Evolutionary conservation across 1,139 yeast species (phyloP), one percentile per base, ranked within the genome.

Genomic region (Protomyces inundatus): DNA sequence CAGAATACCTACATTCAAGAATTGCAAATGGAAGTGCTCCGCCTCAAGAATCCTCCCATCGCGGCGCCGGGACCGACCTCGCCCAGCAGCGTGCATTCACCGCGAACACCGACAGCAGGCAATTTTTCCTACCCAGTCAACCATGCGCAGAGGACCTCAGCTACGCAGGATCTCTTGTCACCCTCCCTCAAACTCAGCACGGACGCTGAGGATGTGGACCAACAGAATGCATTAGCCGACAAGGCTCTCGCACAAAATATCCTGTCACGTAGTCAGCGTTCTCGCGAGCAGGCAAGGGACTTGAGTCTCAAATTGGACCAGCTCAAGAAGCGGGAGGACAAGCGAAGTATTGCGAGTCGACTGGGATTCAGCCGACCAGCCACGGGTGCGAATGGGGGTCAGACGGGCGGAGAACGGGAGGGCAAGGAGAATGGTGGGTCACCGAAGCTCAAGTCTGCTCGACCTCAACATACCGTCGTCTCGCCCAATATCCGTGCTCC

Each of bases 271-370:
- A 51, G 56, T n/a, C 62, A 58, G 36, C 37, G 52, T 14, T 58
- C 62, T 33, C 62, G 62, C n/a, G 62, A 58, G n/a, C 56, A 58
- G 40, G 62, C 62, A 3, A 37, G 62, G 23, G 54, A 40, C 37
- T 23, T 58, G 42, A 51, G 48, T 7, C 45, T 40, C 10, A 55
- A 58, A 35, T 42, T 58, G n/a, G 62, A 55, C 9, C 56, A 58
- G 37, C 52, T 58, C 39, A 58, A 58, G 36, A 36, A 33, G 16
- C 35, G 62, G 35, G 56, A 58, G 37, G 56, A 51, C 40, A 34
- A 34, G n/a, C 53, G 54, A 16, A 35, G 33, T 37, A 16, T 23
- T 33, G 23, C 37, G 16, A 23, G 46, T 30, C 10, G 50, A 35
- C 50, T 50, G 12, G 37, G 37, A 4, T 32, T 32, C 37, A 32